phyloP scores from a whole-genome alignment of 805 yeast species.

The Teunomyces kruisii region DNA sequence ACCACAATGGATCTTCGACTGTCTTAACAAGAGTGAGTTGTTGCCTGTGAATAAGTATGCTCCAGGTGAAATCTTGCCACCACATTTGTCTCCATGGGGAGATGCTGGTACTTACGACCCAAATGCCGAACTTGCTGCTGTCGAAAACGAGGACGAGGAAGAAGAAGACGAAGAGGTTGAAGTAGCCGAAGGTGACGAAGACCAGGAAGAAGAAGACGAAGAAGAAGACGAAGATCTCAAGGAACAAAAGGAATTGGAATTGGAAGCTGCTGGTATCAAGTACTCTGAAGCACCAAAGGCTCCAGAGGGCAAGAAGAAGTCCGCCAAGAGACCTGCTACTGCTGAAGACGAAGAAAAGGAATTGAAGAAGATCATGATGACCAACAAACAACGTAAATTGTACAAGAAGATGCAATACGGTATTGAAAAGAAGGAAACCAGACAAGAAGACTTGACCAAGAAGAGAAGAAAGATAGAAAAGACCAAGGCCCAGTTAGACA shows the following conservation, averaged over 20 bases:
- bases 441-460: conserved; percentile 64
- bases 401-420: conserved; percentile 96
- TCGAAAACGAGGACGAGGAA: conserved; percentile 43
- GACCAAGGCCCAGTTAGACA: conserved; percentile 46
- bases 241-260: conserved; percentile 84
- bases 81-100: conserved; percentile 99
- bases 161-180: conserved; percentile 49
- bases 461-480: conserved; percentile 72
- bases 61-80: conserved; percentile 94
- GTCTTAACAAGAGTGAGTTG: conserved; percentile 73
- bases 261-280: conserved; percentile 75
- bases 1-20: conserved; percentile 98
- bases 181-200: conserved; percentile 47
- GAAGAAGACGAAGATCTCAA: conserved; percentile 61
- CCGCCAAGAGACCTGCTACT: conserved; percentile 43
- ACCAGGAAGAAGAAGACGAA: conserved; percentile 46
- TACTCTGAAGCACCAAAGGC: conserved; percentile 41
- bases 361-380: conserved; percentile 95
- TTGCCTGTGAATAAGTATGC: conserved; percentile 79
- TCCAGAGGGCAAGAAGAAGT: conserved; percentile 23
- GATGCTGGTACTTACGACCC: conserved; percentile 92
- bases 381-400: conserved; percentile 89
- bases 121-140: conserved; percentile 46
- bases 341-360: conserved; percentile 82
- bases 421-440: conserved; percentile 74